Evolutionary conservation across 2,329 filamentous ascomycete genomes (phyloP), one percentile per base, ranked within the genome.

Genomic region (Diplodia seriata): DNA sequence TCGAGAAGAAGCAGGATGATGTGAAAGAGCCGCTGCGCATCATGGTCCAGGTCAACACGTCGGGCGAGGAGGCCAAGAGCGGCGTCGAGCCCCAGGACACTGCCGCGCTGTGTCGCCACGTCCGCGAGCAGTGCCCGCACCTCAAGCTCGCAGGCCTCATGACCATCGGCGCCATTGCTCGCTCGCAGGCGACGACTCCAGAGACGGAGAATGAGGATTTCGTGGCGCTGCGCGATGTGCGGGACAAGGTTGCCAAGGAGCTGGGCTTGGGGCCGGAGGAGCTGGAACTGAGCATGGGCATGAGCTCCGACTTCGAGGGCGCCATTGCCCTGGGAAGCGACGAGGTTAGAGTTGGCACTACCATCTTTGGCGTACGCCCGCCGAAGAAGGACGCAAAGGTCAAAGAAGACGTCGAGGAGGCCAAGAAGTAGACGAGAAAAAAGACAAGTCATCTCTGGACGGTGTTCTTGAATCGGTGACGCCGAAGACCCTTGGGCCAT

Each of bases 181-280:
- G 94, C 70, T 95, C 91, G 73, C 86, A 88, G 74, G 92, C 87
- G 18, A 91, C 89, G 1, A 81, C 79, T n/a, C 69, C 86, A 0
- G 93, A 91, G 72, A 90, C 84, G n/a, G 90, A 94, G 80, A 98
- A 98, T 77, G 93, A 96, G 78, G 95, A 99, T 80, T 98, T 98
- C 76, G 78, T 88, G 4, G 77, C 81, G 4, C 79, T 99, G 75
- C 83, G 82, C 62, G 85, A 90, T 74, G 89, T 91, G 76, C 84
- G 92, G 67, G 91, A 96, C 77, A 79, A 87, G 15, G 88, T 97
- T 2, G 86, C 85, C 2, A 75, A 81, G 74, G 90, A 89, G 72
- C 74, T 94, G 63, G 87, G 83, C 0, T 72, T 88, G 50, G 76
- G 82, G 18, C 77, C 83, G 18, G 80, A 82, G n/a, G 84, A 85